A percentile compares a stretch with the other conserved stretches of the same genome.
phyloP scores from a whole-genome alignment of 176 grass and related monocot genomes.

The Calamus simplicifolius region DNA sequence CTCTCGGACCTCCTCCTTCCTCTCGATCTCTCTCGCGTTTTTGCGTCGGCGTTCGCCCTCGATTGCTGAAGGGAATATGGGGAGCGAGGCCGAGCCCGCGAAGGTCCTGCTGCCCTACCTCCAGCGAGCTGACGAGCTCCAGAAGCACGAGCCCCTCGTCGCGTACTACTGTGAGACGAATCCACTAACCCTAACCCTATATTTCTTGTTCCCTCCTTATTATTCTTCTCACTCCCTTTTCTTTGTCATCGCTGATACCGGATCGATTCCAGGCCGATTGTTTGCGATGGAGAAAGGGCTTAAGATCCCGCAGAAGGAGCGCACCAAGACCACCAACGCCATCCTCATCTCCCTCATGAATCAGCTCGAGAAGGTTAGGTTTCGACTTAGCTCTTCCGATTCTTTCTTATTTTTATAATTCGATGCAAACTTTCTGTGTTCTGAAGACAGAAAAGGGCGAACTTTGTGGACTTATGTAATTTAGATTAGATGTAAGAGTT shows the following conservation, averaged over 20 bases:
- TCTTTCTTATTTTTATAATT: constrained; percentile 55
- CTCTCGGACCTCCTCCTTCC: too few species aligned
- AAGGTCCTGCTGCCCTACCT: constrained; percentile 92
- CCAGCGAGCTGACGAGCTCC: constrained; percentile 93
- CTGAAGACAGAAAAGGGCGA: too few species aligned
- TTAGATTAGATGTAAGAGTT: constrained; percentile 6
- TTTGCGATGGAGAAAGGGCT: constrained; percentile 93
- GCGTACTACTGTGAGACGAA: constrained; percentile 83
- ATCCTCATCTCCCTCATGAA: constrained; percentile 89
- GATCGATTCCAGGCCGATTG: constrained; percentile 49
- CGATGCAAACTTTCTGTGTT: too few species aligned
- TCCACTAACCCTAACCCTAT: not conserved
- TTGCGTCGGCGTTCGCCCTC: constrained; percentile 25
- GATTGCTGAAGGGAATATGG: constrained; percentile 45
- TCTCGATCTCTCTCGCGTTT: too few species aligned
- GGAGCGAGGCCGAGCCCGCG: constrained; percentile 69
- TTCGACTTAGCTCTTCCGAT: not conserved
- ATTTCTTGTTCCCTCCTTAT: constrained; percentile 8
- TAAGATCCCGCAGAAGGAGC: constrained; percentile 63
- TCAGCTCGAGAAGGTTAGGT: constrained; percentile 81
- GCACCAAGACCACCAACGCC: constrained; percentile 84
- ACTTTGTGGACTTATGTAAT: constrained; percentile 1
- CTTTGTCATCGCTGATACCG: too few species aligned
- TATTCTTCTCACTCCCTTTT: too few species aligned
- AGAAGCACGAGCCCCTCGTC: constrained; percentile 99